Percentiles rank a stretch among this genome's conserved stretches.
These are phyloP conservation scores for Globisporangium alternatum DNA, from an alignment of 352 stramenopile genomes.

Conservation along the genomic window DNA sequence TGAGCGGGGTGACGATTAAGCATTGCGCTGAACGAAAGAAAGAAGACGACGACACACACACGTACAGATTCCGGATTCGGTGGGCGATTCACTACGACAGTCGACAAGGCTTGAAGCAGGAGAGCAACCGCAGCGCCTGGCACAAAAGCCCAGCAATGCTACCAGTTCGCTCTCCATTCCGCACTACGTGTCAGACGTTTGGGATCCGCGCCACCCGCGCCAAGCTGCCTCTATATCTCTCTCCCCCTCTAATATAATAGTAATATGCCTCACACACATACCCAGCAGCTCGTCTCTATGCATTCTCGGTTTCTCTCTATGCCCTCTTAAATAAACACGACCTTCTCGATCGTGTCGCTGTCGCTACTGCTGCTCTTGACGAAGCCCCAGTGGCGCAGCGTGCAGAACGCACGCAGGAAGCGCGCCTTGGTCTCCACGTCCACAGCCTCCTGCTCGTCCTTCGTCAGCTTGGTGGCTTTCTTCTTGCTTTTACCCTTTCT, in stretches of 20 bases:
- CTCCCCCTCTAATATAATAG: conserved; percentile 35
- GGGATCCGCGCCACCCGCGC: neutral
- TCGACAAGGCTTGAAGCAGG: conserved; percentile 18
- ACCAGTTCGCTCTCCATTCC: neutral
- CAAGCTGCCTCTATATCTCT: conserved; percentile 17
- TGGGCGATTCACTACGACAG: conserved; percentile 13
- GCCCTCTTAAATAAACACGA: conserved; percentile 66
- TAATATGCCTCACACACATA: conserved; percentile 11
- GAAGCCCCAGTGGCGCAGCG: conserved; percentile 72
- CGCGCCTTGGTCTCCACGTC: conserved; percentile 47
- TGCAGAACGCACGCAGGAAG: conserved; percentile 67
- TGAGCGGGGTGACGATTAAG: conserved; percentile 73
- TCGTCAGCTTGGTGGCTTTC: conserved; percentile 5
- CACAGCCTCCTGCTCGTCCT: conserved; percentile 15
- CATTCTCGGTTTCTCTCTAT: conserved; percentile 3
- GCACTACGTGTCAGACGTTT: neutral
- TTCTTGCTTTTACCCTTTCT: conserved; percentile 13
- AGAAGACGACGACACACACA: neutral
- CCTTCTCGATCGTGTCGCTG: conserved; percentile 69
- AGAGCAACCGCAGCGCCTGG: neutral
- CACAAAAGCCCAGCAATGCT: neutral
- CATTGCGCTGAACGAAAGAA: conserved; percentile 2
- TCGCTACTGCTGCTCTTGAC: conserved; percentile 39
- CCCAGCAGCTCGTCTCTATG: neutral
- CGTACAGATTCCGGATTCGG: neutral